A percentile compares a stretch with the other conserved stretches of the same genome.
These are phyloP conservation scores for Scutellaria galericulata DNA, from an alignment of 257 asterid species.

Conservation along the genomic window DNA sequence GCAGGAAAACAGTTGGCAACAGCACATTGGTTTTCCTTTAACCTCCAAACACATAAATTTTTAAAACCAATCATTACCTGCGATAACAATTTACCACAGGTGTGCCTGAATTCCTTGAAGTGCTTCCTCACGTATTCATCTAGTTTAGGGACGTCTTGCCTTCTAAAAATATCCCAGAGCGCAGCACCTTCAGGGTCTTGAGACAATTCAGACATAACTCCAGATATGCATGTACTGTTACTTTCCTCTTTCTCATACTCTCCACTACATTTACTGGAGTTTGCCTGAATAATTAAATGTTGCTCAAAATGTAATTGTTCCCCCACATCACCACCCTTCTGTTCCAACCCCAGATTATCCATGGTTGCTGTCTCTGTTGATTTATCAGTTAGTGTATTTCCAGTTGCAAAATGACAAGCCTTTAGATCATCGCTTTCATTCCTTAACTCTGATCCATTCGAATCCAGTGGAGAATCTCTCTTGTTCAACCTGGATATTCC, in stretches of 20 bases:
- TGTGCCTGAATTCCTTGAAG: constrained; percentile 65
- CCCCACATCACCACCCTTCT: constrained; percentile 17
- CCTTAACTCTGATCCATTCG: constrained; percentile 24
- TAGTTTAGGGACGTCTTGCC: constrained; percentile 76
- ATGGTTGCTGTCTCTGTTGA: constrained; percentile 19
- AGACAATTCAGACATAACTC: constrained; percentile 36
- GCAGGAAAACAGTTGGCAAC: constrained; percentile 13
- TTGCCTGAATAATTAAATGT: constrained; percentile 24
- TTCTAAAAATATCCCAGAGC: constrained; percentile 93
- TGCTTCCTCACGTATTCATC: constrained; percentile 61
- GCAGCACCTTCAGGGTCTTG: constrained; percentile 72
- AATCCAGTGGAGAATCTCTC: constrained; percentile 25
- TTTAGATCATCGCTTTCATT: constrained; percentile 24
- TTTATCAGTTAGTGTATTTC: constrained; percentile 25
- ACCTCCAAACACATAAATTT: constrained; percentile 14
- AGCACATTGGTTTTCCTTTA: not conserved
- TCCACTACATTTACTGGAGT: constrained; percentile 23
- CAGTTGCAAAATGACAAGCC: constrained; percentile 31
- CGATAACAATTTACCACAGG: constrained; percentile 51
- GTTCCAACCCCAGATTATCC: constrained; percentile 26
- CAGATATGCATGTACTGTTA: constrained; percentile 29
- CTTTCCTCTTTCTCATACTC: constrained; percentile 31
- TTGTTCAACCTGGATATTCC: constrained; percentile 30
- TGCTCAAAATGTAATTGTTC: not conserved
- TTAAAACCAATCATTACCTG: constrained; percentile 51